Evolutionary conservation across 768 basidiomycete genomes (phyloP), one percentile per base, ranked within the genome.

Genomic region (Rhodotorula graminis): DNA sequence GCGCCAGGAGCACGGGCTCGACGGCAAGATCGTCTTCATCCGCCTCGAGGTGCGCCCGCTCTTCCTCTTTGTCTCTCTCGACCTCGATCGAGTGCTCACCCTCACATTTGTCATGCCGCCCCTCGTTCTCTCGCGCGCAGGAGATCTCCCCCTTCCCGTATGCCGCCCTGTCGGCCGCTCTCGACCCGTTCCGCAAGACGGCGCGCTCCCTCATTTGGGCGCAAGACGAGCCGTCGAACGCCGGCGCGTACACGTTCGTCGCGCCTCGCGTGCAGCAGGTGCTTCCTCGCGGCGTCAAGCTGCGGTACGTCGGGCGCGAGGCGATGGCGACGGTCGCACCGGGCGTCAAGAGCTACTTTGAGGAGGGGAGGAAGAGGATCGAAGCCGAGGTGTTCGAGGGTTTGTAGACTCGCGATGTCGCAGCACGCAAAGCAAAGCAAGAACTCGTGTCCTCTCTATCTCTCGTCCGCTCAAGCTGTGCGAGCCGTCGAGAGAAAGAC

Each of bases 101-200:
- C 9, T 11, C 53, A 2, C 29, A 3, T 47, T 14, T 47, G 18
- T 11, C 49, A 3, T 2, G 3, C 19, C 49, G 21, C 9, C n/a
- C 61, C 3, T n/a, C 14, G 27, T 3, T 23, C 42, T 0, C 37
- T 90, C n/a, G 77, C 92, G 56, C 50, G 50, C 91, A 95, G 78
- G 93, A 94, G 79, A 83, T 95, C 5, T 86, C 88, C 14, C 93
- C 93, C 0, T 95, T 96, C 86, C 93, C 93, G 0, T 92, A 91
- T 80, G 68, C 79, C 0, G 82, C 82, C 33, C 81, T 93, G 0
- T 78, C 80, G 8, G 77, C 82, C 7, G 82, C 82, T 2, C 80
- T 94, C 46, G 61, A 74, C 53, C 74, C 80, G 6, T 91, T 90
- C 77, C 50, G 50, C 50, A 58, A 77, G 0, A 70, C 78, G 27